Evolutionary conservation across 768 basidiomycete species (phyloP).

Genomic region (Dacryopinax primogenitus): DNA sequence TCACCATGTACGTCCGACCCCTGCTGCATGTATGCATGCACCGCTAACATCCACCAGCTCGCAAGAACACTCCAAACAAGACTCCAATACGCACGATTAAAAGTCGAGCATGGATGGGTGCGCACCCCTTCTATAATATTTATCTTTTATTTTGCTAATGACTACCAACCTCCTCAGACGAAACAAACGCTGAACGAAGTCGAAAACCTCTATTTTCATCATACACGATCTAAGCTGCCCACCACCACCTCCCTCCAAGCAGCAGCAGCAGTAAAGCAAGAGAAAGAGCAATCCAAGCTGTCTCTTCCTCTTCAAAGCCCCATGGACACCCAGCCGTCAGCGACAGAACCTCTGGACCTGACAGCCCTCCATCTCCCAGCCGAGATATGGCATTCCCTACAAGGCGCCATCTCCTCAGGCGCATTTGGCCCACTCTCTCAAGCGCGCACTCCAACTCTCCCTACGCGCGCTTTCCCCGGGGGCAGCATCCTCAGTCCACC

Average conservation of each 20-base stretch:
- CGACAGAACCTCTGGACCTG: neutral
- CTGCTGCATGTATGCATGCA: neutral
- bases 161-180: no score
- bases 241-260: constrained; percentile 15
- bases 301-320: neutral
- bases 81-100: constrained; percentile 61
- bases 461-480: no score
- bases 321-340: neutral
- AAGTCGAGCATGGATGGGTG: constrained; percentile 75
- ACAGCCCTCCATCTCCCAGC: neutral
- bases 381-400: neutral
- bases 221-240: constrained; percentile 38
- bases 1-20: neutral
- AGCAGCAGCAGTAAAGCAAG: constrained; percentile 19
- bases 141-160: no score
- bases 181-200: constrained; percentile 63
- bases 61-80: constrained; percentile 60
- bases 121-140: constrained; percentile 20
- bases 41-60: no score
- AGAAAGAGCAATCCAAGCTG: neutral
- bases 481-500: constrained; percentile 1
- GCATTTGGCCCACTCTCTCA: neutral
- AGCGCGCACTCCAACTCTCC: constrained; percentile 4
- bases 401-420: neutral
- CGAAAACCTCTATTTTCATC: constrained; percentile 69